phyloP scores from a whole-genome alignment of 2,329 filamentous ascomycete species.

The Aspergillus fructus region DNA sequence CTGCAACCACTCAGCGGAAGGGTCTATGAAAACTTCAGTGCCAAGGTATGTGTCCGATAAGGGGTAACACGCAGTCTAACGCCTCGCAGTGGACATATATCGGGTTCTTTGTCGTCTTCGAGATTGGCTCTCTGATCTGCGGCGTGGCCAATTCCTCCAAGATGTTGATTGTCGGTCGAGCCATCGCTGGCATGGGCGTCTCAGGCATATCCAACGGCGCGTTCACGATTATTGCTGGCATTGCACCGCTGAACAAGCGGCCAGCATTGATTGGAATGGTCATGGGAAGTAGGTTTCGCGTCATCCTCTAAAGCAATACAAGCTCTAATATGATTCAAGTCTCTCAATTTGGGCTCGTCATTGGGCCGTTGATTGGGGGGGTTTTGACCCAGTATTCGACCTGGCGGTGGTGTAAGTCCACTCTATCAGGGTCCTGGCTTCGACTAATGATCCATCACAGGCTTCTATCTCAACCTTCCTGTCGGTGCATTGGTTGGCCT shows the following conservation, averaged over 20 bases:
- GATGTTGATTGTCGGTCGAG: constrained; percentile 7
- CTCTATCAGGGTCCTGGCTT: too few species aligned
- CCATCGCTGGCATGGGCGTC: neutral
- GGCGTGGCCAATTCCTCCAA: neutral
- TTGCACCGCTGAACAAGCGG: neutral
- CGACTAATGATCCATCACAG: neutral
- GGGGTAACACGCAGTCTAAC: neutral
- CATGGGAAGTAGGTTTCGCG: neutral
- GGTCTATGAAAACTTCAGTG: constrained; percentile 3
- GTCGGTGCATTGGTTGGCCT: neutral
- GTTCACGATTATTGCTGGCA: neutral
- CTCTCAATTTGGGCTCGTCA: neutral
- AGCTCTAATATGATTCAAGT: too few species aligned
- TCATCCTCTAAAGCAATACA: too few species aligned
- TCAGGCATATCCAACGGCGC: constrained; percentile 2
- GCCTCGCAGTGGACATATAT: neutral
- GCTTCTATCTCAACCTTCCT: constrained; percentile 10
- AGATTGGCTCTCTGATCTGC: constrained; percentile 2
- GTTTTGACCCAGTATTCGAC: constrained; percentile 1
- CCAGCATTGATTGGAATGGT: neutral
- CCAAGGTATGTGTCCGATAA: neutral
- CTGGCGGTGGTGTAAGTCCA: constrained; percentile 7
- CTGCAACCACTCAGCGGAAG: neutral
- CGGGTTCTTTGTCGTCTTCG: neutral
- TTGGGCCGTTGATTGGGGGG: neutral